Percentiles rank a stretch among this genome's conserved stretches.
Evolutionary conservation across 1,139 yeast species (phyloP).

Genomic region (Yamadazyma pseudoaaseri): DNA sequence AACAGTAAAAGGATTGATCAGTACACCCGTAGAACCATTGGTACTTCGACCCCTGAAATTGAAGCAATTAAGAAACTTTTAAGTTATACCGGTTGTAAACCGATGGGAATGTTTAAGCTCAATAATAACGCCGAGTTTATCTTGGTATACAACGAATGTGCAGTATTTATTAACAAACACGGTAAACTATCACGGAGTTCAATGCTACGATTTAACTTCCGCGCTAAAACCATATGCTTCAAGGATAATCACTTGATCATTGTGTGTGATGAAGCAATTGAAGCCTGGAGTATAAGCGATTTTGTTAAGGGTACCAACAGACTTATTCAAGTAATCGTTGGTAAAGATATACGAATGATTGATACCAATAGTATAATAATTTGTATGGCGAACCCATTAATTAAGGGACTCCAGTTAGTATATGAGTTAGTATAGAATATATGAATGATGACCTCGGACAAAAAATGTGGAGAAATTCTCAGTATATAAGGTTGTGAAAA

Average conservation of each 20-base stretch:
- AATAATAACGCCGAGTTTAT: slow-evolving; percentile 53
- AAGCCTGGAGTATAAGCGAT: slow-evolving; percentile 63
- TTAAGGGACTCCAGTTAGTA: slow-evolving; percentile 64
- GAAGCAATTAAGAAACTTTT: slow-evolving; percentile 35
- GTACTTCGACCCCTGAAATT: slow-evolving; percentile 19
- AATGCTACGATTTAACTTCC: slow-evolving; percentile 61
- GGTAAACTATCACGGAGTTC: slow-evolving; percentile 62
- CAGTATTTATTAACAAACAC: slow-evolving; percentile 63
- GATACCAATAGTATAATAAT: slow-evolving; percentile 43
- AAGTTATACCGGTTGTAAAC: slow-evolving; percentile 40
- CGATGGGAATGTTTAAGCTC: slow-evolving; percentile 65
- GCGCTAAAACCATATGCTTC: slow-evolving; percentile 56
- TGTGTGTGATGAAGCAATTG: slow-evolving; percentile 68
- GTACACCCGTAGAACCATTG: slow-evolving; percentile 24
- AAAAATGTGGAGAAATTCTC: too few relatives aligned
- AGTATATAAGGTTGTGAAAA: too few relatives aligned
- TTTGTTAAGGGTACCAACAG: slow-evolving; percentile 47
- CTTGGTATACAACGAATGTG: slow-evolving; percentile 71
- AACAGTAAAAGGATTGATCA: slow-evolving; percentile 29
- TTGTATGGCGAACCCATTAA: slow-evolving; percentile 69
- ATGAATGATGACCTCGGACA: too few relatives aligned
- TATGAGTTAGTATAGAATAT: slow-evolving; percentile 2
- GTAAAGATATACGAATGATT: slow-evolving; percentile 58
- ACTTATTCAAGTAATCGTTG: slow-evolving; percentile 71
- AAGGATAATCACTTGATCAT: slow-evolving; percentile 59